Evolutionary conservation across 176 grass and related monocot species (phyloP), one percentile per base, ranked within the genome.

Genomic region (Oryza brachyantha): DNA sequence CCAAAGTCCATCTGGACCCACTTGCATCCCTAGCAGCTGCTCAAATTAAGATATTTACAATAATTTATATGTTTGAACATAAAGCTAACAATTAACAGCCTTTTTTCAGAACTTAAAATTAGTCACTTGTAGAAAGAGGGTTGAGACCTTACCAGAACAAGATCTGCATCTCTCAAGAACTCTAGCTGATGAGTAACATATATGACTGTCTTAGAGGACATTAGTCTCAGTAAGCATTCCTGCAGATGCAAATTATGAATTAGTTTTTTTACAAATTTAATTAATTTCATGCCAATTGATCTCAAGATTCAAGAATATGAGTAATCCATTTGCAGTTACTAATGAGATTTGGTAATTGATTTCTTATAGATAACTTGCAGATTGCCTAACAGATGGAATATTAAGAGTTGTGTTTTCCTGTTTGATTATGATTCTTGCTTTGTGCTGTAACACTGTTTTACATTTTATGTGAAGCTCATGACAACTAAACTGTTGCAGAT

Each of bases 161-260:
- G 81, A 61, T 97, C 91, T 7, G 91, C 88, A 74, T 88, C 86
- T 57, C 36, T 65, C 71, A 93, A 86, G 63, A 97, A 97, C 78
- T 97, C 91, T 10, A 97, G 81, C 78, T 97, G 94, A 89, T 93
- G 94, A 8, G 94, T 97, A 21, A 87, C 94, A 81, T 91, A 93
- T 25, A 97, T 81, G 58, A 97, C 84, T 55, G 91, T 97, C 91
- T 91, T 97, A 14, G 69, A 66, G 36, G 84, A 93, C 81, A 97
- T 79, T 34, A 85, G 50, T 25, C 70, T 72, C 84, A 91, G 70
- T 77, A 97, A 84, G 40, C 91, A 93, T 83, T 97, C 91, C 94
- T 97, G 91, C 84, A 89, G 28, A 71, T 84, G 29, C 8, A 61
- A 70, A 54, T 76, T 71, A 76, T 43, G 29, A 26, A n/a, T 67